phyloP scores from a whole-genome alignment of 2,329 filamentous ascomycete species.

The Colletotrichum tofieldiae region DNA sequence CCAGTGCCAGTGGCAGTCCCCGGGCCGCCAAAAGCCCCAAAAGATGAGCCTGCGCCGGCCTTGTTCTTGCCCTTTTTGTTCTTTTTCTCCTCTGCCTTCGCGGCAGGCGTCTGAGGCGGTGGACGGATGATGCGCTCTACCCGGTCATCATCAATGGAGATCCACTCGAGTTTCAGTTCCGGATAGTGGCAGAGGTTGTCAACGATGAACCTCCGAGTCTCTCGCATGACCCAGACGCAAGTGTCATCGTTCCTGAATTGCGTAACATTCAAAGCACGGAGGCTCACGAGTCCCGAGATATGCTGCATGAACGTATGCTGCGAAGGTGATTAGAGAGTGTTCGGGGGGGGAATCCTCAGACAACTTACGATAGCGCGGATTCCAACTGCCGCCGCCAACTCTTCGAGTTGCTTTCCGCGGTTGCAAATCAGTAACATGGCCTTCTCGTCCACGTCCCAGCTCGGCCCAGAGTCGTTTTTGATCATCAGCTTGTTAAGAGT shows the following conservation, averaged over 20 bases:
- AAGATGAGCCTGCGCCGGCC: slow-evolving; percentile 17
- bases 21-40: slow-evolving; percentile 27
- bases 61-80: slow-evolving; percentile 46
- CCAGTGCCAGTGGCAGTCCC: slow-evolving; percentile 31
- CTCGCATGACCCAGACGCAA: slow-evolving; percentile 70
- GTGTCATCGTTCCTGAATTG: slow-evolving; percentile 70
- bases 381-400: slow-evolving; percentile 71
- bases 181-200: slow-evolving; percentile 72
- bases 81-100: slow-evolving; percentile 48
- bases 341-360: neutral
- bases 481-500: slow-evolving; percentile 72
- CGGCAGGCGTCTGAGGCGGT: slow-evolving; percentile 49
- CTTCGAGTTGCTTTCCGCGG: slow-evolving; percentile 65
- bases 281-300: slow-evolving; percentile 61
- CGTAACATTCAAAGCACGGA: slow-evolving; percentile 71
- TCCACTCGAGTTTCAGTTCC: slow-evolving; percentile 70
- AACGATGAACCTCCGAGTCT: slow-evolving; percentile 71
- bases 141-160: slow-evolving; percentile 68
- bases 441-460: slow-evolving; percentile 73
- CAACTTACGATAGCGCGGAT: slow-evolving; percentile 68
- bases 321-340: slow-evolving; percentile 36
- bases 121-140: slow-evolving; percentile 66
- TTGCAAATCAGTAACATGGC: slow-evolving; percentile 69
- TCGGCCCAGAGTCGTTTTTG: slow-evolving; percentile 66
- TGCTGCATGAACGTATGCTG: slow-evolving; percentile 73